These are phyloP conservation scores for Microsporum canis DNA, from an alignment of 2,329 filamentous ascomycete species.

Conservation along the genomic window DNA sequence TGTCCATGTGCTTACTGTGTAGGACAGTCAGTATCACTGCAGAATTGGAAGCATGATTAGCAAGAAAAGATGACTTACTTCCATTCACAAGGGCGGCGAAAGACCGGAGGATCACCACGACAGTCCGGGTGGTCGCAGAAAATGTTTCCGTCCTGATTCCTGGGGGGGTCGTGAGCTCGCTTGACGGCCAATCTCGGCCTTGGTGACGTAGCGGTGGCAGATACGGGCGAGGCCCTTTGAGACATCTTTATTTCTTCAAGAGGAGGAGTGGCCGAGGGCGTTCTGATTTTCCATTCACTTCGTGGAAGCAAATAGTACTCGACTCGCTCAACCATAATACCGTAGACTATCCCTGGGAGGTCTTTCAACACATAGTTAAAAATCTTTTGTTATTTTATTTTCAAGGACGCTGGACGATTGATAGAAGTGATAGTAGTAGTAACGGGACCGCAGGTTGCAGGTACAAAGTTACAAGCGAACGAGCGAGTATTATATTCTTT, in stretches of 20 bases:
- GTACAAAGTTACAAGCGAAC: neutral
- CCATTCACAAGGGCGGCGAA: slow-evolving; percentile 83
- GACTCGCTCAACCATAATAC: neutral
- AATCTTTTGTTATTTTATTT: neutral
- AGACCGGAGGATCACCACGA: slow-evolving; percentile 51
- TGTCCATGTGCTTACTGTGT: slow-evolving; percentile 90
- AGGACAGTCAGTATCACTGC: slow-evolving; percentile 5
- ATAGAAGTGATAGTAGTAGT: neutral
- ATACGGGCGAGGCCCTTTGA: neutral
- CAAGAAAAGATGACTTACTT: slow-evolving; percentile 52
- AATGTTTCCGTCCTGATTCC: slow-evolving; percentile 62
- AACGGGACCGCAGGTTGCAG: neutral
- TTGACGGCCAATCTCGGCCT: slow-evolving; percentile 33
- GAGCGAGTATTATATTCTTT: neutral
- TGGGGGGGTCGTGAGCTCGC: slow-evolving; percentile 42
- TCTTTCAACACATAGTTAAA: neutral
- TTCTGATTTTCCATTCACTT: neutral
- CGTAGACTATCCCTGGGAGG: neutral
- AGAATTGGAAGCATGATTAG: neutral
- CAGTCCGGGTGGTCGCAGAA: slow-evolving; percentile 64
- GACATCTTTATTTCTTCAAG: neutral
- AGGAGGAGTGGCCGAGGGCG: neutral
- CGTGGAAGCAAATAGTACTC: neutral
- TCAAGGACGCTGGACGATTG: neutral
- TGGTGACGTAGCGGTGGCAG: neutral